Percentiles rank a stretch among this genome's conserved stretches.
Conservation (phyloP, 768 basidiomycete genomes). For the Boletellus emodensis region DNA sequence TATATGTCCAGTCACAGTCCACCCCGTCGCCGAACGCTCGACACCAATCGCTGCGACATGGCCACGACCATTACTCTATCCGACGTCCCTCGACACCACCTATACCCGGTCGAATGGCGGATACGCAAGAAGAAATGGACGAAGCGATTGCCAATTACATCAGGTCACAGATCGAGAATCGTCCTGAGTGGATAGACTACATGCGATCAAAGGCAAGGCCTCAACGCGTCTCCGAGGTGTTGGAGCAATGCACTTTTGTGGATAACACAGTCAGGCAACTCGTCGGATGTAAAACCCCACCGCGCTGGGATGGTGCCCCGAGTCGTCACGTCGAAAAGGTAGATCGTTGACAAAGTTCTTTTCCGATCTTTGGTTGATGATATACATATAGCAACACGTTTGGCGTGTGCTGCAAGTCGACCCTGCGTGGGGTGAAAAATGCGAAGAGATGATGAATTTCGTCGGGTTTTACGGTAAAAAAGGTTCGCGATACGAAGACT, state of each 20-base stretch:
- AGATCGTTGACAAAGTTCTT: slow-evolving; percentile 1
- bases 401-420: slow-evolving; percentile 45
- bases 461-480: slow-evolving; percentile 54
- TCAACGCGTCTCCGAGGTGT: slow-evolving; percentile 39
- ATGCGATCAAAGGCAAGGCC: slow-evolving; percentile 40
- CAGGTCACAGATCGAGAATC: slow-evolving; percentile 40
- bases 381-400: slow-evolving; percentile 41
- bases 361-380: background rate
- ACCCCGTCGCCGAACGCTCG: slow-evolving; percentile 5
- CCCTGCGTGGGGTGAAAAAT: slow-evolving; percentile 42
- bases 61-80: background rate
- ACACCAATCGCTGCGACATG: background rate
- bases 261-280: slow-evolving; percentile 46
- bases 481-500: slow-evolving; percentile 47
- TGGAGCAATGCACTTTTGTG: slow-evolving; percentile 52
- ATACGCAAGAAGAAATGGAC: slow-evolving; percentile 38
- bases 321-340: slow-evolving; percentile 45
- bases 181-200: slow-evolving; percentile 44
- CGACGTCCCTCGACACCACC: slow-evolving; percentile 21
- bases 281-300: slow-evolving; percentile 41
- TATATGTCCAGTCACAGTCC: slow-evolving; percentile 16
- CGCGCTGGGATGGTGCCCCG: slow-evolving; percentile 36
- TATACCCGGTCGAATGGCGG: slow-evolving; percentile 26
- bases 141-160: slow-evolving; percentile 43
- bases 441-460: slow-evolving; percentile 48